Conservation (phyloP, 768 basidiomycete species). For the Boletellus sp. region DNA sequence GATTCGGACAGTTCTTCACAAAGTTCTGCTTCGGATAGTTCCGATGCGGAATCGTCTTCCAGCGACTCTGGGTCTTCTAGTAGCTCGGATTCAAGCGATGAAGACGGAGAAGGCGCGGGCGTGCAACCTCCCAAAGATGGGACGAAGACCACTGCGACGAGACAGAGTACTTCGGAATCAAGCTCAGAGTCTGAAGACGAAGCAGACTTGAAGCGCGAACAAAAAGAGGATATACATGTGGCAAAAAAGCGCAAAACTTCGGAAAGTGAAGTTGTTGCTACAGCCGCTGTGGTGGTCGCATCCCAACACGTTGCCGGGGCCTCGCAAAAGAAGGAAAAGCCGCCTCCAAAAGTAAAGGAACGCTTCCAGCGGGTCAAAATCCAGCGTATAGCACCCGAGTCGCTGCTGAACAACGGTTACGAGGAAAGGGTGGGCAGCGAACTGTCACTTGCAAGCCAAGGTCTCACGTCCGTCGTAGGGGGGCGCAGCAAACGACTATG, state of each 20-base stretch:
- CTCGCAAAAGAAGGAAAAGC: conserved; percentile 14
- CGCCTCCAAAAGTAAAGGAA: conserved; percentile 44
- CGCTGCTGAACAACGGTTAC: conserved; percentile 70
- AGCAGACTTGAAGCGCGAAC: not conserved
- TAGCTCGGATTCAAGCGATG: conserved; percentile 15
- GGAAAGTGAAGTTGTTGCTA: conserved; percentile 46
- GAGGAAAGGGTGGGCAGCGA: conserved; percentile 60
- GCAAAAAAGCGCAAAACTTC: conserved; percentile 61
- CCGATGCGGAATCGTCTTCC: conserved; percentile 17
- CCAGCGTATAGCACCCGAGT: conserved; percentile 44
- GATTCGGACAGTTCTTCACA: conserved; percentile 15
- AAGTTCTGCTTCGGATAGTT: conserved; percentile 8
- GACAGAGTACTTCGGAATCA: conserved; percentile 9
- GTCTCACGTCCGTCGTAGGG: conserved; percentile 38
- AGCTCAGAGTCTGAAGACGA: conserved; percentile 27
- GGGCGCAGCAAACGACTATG: conserved; percentile 76
- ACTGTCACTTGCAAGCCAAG: not conserved
- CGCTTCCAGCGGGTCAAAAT: conserved; percentile 81
- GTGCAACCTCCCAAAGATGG: not conserved
- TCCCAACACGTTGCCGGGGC: not conserved
- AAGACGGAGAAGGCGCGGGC: conserved; percentile 6
- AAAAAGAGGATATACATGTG: conserved; percentile 24
- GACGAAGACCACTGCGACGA: not conserved
- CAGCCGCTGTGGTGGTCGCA: conserved; percentile 38
- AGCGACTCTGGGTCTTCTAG: conserved; percentile 9